These are phyloP conservation scores for Glaciozyma martinii DNA, from an alignment of 768 basidiomycete species.

Conservation along the genomic window DNA sequence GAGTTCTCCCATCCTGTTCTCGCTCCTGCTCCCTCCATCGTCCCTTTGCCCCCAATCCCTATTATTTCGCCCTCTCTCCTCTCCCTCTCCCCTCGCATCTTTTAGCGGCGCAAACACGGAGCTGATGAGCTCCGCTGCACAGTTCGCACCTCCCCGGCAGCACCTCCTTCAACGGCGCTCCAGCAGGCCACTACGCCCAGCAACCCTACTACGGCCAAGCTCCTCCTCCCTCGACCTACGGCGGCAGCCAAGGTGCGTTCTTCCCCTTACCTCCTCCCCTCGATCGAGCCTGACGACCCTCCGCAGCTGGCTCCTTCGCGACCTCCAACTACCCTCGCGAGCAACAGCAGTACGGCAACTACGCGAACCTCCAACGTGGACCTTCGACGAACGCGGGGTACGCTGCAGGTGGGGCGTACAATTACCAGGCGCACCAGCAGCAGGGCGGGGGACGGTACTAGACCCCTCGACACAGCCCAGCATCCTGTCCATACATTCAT, in stretches of 20 bases:
- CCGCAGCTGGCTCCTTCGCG: not conserved
- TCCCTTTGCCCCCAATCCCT: not conserved
- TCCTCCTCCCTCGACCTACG: not conserved
- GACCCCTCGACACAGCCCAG: no score
- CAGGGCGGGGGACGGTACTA: no score
- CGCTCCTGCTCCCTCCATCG: not conserved
- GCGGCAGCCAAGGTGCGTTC: not conserved
- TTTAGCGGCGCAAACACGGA: not conserved
- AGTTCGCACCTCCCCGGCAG: not conserved
- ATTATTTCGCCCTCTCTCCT: no score
- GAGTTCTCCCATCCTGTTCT: not conserved
- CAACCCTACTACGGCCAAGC: not conserved
- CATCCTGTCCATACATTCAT: no score
- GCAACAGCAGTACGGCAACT: not conserved
- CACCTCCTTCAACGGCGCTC: not conserved
- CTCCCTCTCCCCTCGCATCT: not conserved
- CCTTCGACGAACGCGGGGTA: not conserved
- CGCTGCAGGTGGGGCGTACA: no score
- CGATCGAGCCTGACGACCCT: not conserved
- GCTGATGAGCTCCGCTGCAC: not conserved
- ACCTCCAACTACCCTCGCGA: not conserved
- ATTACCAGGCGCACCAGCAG: no score
- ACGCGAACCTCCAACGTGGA: conserved; percentile 4
- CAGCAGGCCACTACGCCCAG: not conserved
- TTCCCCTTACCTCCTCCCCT: not conserved